Evolutionary conservation across 345 rosid species (phyloP).

Genomic region (Excoecaria agallocha): DNA sequence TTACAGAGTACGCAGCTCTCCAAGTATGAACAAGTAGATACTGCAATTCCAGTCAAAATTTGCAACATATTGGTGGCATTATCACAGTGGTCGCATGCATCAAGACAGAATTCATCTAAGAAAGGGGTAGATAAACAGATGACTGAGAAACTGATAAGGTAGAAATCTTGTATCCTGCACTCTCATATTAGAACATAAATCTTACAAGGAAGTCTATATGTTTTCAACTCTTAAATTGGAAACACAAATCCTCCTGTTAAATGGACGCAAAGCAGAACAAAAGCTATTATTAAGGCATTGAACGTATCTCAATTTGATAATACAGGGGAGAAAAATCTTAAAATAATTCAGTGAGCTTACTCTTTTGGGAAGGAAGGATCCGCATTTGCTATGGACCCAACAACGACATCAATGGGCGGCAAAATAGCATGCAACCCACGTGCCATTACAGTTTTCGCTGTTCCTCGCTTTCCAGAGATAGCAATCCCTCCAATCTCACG

Average conservation of each 20-base stretch:
- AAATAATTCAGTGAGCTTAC: slow-evolving; percentile 38
- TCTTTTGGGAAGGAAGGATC: slow-evolving; percentile 81
- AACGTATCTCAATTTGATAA: background rate
- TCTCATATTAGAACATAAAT: background rate
- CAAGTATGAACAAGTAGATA: background rate
- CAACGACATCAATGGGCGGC: slow-evolving; percentile 92
- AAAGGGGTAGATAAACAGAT: background rate
- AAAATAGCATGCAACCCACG: slow-evolving; percentile 86
- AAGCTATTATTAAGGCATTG: background rate
- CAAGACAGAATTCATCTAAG: background rate
- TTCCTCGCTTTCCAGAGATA: slow-evolving; percentile 83
- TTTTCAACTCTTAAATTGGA: background rate
- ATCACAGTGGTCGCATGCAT: background rate
- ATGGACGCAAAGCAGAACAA: background rate
- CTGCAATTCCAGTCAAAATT: background rate
- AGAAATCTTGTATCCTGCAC: background rate
- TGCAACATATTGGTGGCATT: background rate
- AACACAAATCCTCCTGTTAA: background rate
- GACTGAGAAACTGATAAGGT: background rate
- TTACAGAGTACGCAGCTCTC: background rate
- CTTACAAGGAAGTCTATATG: background rate
- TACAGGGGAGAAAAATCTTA: background rate
- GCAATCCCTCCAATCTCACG: slow-evolving; percentile 94
- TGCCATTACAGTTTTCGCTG: slow-evolving; percentile 94
- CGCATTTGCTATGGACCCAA: slow-evolving; percentile 77